phyloP scores from a whole-genome alignment of 1,139 yeast species.

The Geotrichum restrictum region DNA sequence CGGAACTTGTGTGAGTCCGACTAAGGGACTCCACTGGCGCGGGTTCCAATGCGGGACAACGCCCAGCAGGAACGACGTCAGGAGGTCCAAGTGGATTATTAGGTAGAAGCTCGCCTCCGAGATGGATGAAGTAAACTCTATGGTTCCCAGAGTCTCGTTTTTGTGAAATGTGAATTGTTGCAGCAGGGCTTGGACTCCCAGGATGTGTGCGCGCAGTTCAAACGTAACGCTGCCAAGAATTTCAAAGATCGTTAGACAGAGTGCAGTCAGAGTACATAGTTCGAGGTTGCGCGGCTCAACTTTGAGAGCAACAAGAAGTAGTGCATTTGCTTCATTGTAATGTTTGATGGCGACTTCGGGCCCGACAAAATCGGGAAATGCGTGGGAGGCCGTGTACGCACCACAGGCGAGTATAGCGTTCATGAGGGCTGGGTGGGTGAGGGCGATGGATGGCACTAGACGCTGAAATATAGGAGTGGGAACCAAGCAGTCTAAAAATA shows the following conservation, averaged over 20 bases:
- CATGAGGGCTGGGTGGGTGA: conserved; percentile 19
- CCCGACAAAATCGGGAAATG: conserved; percentile 12
- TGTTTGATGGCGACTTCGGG: conserved; percentile 8
- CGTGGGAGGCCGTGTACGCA: conserved; percentile 10
- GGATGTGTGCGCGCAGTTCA: conserved; percentile 13
- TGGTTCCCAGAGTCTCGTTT: conserved; percentile 1
- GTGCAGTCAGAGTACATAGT: conserved; percentile 15
- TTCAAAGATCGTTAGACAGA: conserved; percentile 14
- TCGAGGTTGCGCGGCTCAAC: conserved; percentile 16
- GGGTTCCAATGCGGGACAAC: conserved; percentile 16
- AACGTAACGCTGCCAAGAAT: conserved; percentile 10
- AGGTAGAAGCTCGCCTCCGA: conserved; percentile 19
- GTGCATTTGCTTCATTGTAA: conserved; percentile 16
- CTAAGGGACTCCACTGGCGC: conserved; percentile 15
- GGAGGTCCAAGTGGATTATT: conserved; percentile 12
- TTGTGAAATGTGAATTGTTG: conserved; percentile 13
- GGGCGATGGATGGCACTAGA: conserved; percentile 19
- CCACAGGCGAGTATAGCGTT: conserved; percentile 21
- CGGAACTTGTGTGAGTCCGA: conserved; percentile 2
- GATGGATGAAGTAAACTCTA: conserved; percentile 13
- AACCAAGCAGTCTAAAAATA: conserved; percentile 18
- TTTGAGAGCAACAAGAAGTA: conserved; percentile 4
- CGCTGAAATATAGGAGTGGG: conserved; percentile 20
- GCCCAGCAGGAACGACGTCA: conserved; percentile 12
- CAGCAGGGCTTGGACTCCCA: conserved; percentile 12